Percentiles rank a stretch among this genome's conserved stretches.
Evolutionary conservation across 176 grass and related monocot species (phyloP).

Genomic region (Eragrostis curvula): DNA sequence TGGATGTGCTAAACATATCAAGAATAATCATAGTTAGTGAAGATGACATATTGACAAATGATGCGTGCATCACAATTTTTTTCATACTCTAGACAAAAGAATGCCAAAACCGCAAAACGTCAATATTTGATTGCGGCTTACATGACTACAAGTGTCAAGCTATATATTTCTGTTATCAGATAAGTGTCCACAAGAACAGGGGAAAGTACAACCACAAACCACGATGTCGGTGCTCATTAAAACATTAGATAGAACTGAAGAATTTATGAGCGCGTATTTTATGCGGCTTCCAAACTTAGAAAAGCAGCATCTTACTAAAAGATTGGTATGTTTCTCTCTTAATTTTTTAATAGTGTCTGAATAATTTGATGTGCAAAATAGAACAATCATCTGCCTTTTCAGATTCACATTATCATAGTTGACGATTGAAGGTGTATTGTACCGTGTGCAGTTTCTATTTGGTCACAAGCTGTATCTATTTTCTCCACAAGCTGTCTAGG

Average conservation of each 20-base stretch:
- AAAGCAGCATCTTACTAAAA: constrained; percentile 6
- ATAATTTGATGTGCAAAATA: not conserved
- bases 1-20: constrained; percentile 77
- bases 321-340: not conserved
- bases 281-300: constrained; percentile 4
- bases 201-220: not conserved
- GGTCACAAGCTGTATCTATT: not conserved
- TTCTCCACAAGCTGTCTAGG: not conserved
- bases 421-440: not conserved
- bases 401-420: constrained; percentile 12
- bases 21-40: constrained; percentile 40
- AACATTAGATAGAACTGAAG: not conserved
- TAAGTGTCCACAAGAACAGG: not conserved
- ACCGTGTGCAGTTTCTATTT: not conserved
- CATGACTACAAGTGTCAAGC: not conserved
- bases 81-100: constrained; percentile 8
- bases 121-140: not conserved
- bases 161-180: constrained; percentile 9
- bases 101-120: not conserved
- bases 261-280: not conserved
- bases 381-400: not conserved
- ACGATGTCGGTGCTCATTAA: not conserved
- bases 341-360: not conserved
- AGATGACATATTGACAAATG: not conserved
- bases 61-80: not conserved